These are phyloP conservation scores for Dysphania ambrosioides DNA, from an alignment of 148 eudicot species.

Conservation along the genomic window DNA sequence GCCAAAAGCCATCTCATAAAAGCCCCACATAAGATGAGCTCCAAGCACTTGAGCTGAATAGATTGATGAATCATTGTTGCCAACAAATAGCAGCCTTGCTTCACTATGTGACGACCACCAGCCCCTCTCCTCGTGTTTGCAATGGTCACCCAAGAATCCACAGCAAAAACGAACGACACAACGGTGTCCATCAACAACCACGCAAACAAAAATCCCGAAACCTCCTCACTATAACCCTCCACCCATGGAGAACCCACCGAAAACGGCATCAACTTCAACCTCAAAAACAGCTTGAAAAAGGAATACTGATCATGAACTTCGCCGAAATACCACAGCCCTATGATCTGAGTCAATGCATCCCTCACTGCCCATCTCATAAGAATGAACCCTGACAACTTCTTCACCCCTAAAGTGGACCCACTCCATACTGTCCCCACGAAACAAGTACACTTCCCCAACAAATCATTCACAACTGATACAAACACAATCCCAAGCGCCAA, in stretches of 20 bases:
- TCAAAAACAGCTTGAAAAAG: constrained; percentile 73
- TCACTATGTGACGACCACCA: constrained; percentile 71
- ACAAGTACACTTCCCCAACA: constrained; percentile 46
- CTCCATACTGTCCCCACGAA: constrained; percentile 44
- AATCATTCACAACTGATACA: constrained; percentile 52
- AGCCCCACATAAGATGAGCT: constrained; percentile 68
- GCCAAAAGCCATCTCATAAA: constrained; percentile 56
- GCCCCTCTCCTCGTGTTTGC: constrained; percentile 65
- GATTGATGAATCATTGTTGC: constrained; percentile 57
- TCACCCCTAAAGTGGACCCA: constrained; percentile 67
- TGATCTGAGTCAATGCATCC: constrained; percentile 75
- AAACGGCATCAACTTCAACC: constrained; percentile 88
- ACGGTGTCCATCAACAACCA: constrained; percentile 71
- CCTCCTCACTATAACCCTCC: constrained; percentile 56
- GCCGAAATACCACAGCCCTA: constrained; percentile 76
- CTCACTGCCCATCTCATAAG: constrained; percentile 90
- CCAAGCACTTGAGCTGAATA: constrained; percentile 64
- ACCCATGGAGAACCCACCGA: constrained; percentile 57
- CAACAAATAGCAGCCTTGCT: constrained; percentile 73
- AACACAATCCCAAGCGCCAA: constrained; percentile 74
- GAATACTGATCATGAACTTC: constrained; percentile 83
- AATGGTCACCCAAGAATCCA: constrained; percentile 82
- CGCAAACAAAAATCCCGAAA: constrained; percentile 53
- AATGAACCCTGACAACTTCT: constrained; percentile 66
- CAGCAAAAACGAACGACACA: constrained; percentile 65